A percentile compares a stretch with the other conserved stretches of the same genome.
Evolutionary conservation across 1,284 basidiomycete genomes (phyloP).

Genomic region (Puccinia polysora): DNA sequence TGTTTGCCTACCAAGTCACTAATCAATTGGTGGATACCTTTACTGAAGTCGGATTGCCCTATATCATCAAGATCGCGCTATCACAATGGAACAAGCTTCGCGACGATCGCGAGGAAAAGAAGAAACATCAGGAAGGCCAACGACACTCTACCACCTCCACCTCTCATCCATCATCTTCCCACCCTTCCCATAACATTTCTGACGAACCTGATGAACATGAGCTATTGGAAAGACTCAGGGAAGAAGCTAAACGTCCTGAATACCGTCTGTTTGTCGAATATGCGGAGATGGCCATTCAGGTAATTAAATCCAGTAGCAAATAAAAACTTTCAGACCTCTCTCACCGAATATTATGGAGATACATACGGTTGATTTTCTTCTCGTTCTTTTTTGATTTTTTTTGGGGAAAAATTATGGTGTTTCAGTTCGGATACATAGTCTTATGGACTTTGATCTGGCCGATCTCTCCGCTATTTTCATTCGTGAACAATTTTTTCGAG

Average conservation of each 20-base stretch:
- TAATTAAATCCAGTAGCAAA: not conserved
- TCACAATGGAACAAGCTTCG: conserved; percentile 45
- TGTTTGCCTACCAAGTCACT: conserved; percentile 91
- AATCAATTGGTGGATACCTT: conserved; percentile 80
- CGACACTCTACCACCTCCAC: too few relatives aligned
- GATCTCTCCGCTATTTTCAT: conserved; percentile 60
- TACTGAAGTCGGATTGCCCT: conserved; percentile 78
- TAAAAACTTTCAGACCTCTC: too few relatives aligned
- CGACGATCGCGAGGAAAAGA: conserved; percentile 12
- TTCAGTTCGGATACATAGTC: conserved; percentile 83
- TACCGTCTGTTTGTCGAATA: conserved; percentile 62
- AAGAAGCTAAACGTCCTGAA: conserved; percentile 72
- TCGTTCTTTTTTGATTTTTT: not conserved
- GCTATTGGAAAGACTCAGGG: conserved; percentile 58
- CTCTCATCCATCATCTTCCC: not conserved
- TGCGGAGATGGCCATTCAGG: conserved; percentile 80
- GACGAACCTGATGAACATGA: conserved; percentile 34
- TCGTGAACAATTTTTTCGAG: conserved; percentile 60
- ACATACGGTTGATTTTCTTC: not conserved
- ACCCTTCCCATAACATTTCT: not conserved
- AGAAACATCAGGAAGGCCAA: not conserved
- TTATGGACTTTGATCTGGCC: conserved; percentile 95
- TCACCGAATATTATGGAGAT: too few relatives aligned
- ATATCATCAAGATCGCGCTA: conserved; percentile 59
- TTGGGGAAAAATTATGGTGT: not conserved